Base-by-base conservation (phyloP, 2,329 filamentous ascomycete genomes). In the Botryotinia narcissicola region DNA sequence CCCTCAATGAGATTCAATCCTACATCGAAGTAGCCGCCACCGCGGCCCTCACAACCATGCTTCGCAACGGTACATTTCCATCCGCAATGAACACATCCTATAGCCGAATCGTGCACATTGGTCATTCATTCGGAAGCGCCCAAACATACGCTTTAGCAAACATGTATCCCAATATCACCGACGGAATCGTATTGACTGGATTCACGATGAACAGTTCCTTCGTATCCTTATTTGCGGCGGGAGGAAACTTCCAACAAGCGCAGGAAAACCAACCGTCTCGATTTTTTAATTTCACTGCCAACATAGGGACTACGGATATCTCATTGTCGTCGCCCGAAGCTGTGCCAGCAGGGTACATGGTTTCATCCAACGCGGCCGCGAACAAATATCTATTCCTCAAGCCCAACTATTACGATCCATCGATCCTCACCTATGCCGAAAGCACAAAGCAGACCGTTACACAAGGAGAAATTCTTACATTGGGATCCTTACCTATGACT, bases 1-100 rank as follows among this genome's bases (percentile, higher is more conserved):
- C 73, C 14, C 71, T 76, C 62, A 69, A 74, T 46, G 69, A 71
- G 32, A 74, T 76, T 3, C 75, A 76, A 73, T 51, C 70, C 16
- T 66, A 54, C 6, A 51, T 74, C 46, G 48, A 76, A 59, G 61
- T 75, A 44, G 46, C 29, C 16, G 61, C 75, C 35, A 48, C 62
- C 10, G 73, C 73, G 16, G 42, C 63, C 10, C 48, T 76, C 35
- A 73, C 70, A 29, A 51, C 29, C 22, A 62, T 64, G 61, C 73
- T 76, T 16, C 48, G 48, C 25, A 54, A 16, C 12, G 48, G 48
- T n/a, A 54, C 48, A n/a, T 44, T 59, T 20, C 64, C 64, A 20
- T 54, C 35, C 14, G 46, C 35, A 4, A 40, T n/a, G 3, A 40
- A n/a, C 32, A 60, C 7, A 20, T 32, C 51, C 12, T 54, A 42